phyloP scores from a whole-genome alignment of 2,329 filamentous ascomycete species.

The Nigrospora sphaerica region DNA sequence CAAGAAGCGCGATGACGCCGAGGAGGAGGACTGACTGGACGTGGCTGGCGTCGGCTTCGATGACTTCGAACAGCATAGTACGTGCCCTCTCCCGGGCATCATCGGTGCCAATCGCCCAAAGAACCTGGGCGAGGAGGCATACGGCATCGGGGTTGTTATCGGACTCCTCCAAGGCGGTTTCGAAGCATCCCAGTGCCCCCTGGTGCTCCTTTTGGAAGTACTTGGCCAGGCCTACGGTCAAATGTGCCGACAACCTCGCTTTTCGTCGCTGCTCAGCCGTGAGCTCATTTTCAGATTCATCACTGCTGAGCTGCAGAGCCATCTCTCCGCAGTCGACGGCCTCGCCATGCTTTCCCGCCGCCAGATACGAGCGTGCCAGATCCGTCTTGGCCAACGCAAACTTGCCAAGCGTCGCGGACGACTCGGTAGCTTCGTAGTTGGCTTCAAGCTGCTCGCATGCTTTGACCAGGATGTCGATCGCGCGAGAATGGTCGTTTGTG shows the following conservation, averaged over 20 bases:
- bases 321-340: conserved; percentile 77
- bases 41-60: conserved; percentile 68
- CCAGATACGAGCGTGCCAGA: conserved; percentile 75
- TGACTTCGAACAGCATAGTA: conserved; percentile 70
- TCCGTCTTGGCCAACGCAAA: conserved; percentile 84
- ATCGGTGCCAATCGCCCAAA: conserved; percentile 82
- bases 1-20: conserved; percentile 75
- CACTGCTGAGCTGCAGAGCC: conserved; percentile 70
- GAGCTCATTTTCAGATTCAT: conserved; percentile 61
- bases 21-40: conserved; percentile 74
- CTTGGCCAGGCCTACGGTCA: conserved; percentile 78
- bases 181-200: conserved; percentile 71
- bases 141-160: conserved; percentile 72
- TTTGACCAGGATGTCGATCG: conserved; percentile 55
- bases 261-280: conserved; percentile 58
- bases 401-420: conserved; percentile 60
- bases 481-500: conserved; percentile 58
- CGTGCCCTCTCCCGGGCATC: conserved; percentile 70
- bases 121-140: conserved; percentile 80
- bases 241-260: conserved; percentile 73
- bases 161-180: conserved; percentile 71
- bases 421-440: conserved; percentile 81
- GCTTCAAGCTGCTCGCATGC: conserved; percentile 68
- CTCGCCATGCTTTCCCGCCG: conserved; percentile 53
- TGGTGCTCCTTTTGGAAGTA: conserved; percentile 63